Percentiles rank a stretch among this genome's conserved stretches.
Conservation (phyloP, 2,329 filamentous ascomycete species). For the Verticillium klebahnii region DNA sequence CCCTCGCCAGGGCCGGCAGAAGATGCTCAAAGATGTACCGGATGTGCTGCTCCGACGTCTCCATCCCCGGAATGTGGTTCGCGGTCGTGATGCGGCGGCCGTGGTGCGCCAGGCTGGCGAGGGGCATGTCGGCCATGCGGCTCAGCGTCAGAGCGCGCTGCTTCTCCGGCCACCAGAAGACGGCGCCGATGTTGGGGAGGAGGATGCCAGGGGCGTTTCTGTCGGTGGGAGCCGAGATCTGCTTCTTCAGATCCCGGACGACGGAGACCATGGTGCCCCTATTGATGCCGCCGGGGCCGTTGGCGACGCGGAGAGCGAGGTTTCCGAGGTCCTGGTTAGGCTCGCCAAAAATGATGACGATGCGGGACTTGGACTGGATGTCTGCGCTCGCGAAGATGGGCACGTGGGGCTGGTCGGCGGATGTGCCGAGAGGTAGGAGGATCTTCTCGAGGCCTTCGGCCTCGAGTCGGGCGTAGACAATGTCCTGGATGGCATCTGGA, state of each 20-base stretch:
- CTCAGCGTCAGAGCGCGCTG: conserved; percentile 53
- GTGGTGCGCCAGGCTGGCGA: conserved; percentile 57
- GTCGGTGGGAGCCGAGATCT: conserved; percentile 27
- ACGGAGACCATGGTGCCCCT: conserved; percentile 67
- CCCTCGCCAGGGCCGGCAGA: conserved; percentile 41
- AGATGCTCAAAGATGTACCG: conserved; percentile 61
- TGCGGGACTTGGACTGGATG: conserved; percentile 51
- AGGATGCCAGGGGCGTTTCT: conserved; percentile 54
- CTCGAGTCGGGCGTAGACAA: conserved; percentile 59
- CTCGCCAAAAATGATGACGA: conserved; percentile 74
- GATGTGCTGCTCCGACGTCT: conserved; percentile 56
- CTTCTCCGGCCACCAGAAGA: conserved; percentile 68
- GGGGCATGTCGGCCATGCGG: conserved; percentile 55
- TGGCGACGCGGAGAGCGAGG: conserved; percentile 64
- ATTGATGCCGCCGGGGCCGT: conserved; percentile 60
- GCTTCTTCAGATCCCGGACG: conserved; percentile 39
- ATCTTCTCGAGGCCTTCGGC: conserved; percentile 54
- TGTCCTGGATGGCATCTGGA: conserved; percentile 56
- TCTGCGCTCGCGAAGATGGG: conserved; percentile 59
- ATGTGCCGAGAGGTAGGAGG: conserved; percentile 54
- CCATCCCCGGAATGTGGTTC: conserved; percentile 62
- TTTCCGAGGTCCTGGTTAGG: conserved; percentile 67
- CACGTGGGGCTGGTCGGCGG: conserved; percentile 49
- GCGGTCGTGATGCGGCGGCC: conserved; percentile 42
- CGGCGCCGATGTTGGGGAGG: conserved; percentile 72